Conservation (phyloP, 306 rosid genomes). For the Prunus padus region DNA sequence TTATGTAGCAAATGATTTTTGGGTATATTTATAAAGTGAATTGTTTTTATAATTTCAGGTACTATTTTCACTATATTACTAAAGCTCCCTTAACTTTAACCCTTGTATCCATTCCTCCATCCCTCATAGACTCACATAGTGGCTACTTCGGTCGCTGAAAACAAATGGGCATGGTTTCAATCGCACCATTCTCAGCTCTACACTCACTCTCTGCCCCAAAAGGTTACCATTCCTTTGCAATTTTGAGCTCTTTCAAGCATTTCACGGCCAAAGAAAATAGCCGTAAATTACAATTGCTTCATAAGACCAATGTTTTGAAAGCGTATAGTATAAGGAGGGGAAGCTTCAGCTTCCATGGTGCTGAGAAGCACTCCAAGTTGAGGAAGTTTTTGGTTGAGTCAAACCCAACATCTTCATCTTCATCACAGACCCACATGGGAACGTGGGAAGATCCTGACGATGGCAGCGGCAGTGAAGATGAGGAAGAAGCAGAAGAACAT, state of each 20-base stretch:
- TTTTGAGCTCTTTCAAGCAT: background rate
- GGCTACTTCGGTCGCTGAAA: background rate
- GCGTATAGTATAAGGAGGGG: slow-evolving; percentile 25
- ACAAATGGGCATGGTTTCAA: slow-evolving; percentile 10
- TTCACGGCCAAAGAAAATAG: background rate
- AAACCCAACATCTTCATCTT: slow-evolving; percentile 28
- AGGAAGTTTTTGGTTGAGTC: slow-evolving; percentile 30
- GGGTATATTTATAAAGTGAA: too few species aligned
- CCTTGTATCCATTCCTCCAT: too few species aligned
- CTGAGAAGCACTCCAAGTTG: slow-evolving; percentile 22
- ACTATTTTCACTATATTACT: too few species aligned
- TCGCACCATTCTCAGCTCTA: background rate
- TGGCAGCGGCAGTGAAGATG: slow-evolving; percentile 63
- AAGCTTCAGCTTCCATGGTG: slow-evolving; percentile 21
- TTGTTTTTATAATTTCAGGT: too few species aligned
- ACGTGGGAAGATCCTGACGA: slow-evolving; percentile 83
- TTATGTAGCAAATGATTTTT: too few species aligned
- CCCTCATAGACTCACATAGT: too few species aligned
- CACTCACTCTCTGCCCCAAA: background rate
- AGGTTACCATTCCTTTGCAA: background rate
- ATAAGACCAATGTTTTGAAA: slow-evolving; percentile 15
- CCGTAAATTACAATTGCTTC: background rate
- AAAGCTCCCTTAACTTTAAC: too few species aligned
- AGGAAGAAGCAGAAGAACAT: slow-evolving; percentile 47
- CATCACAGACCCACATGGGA: slow-evolving; percentile 30